Evolutionary conservation across 768 basidiomycete genomes (phyloP), one percentile per base, ranked within the genome.

Genomic region (Mycena rosella): DNA sequence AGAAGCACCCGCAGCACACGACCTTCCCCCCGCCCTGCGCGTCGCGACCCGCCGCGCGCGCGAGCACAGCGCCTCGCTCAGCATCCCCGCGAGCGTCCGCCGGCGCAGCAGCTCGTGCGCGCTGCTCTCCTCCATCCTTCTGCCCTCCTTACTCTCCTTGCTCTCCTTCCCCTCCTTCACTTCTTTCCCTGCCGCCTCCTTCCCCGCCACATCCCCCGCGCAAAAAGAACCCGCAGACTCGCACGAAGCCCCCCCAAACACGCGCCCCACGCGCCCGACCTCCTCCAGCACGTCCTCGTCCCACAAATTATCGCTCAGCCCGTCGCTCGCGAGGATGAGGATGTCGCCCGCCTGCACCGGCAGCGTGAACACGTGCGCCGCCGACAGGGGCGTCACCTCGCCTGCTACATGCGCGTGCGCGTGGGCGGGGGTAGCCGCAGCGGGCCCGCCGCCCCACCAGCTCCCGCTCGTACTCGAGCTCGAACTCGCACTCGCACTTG

Each of bases 251-350:
- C 55, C 54, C 40, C 29, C 27, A 34, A 64, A 65, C 59, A 59
- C 64, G 65, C 70, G 65, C 29, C 84, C 84, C 77, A 92, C 89
- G 40, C 89, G 82, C 18, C 84, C 78, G 26, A 94, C 90, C 76
- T 95, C 95, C 67, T 96, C 95, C 18, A 96, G 78, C 20, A 96
- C 88, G 66, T 96, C 94, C 72, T 91, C 90, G 72, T 95, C 94
- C 91, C 95, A 96, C 26, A 96, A 80, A 73, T 96, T 96, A 77
- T 96, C 95, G 68, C 89, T 88, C 55, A 96, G 81, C 2, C 94
- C 94, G 72, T 96, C 95, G 22, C 86, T 88, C 0, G 93, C 91
- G 44, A 96, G 86, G 68, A 96, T 91, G 61, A 96, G 85, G 58
- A 95, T 91, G 65, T 94, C 93, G 63, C 91, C 87, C 24, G 85